Evolutionary conservation across 2,329 filamentous ascomycete species (phyloP).

Genomic region (Myriosclerotinia curreyana): DNA sequence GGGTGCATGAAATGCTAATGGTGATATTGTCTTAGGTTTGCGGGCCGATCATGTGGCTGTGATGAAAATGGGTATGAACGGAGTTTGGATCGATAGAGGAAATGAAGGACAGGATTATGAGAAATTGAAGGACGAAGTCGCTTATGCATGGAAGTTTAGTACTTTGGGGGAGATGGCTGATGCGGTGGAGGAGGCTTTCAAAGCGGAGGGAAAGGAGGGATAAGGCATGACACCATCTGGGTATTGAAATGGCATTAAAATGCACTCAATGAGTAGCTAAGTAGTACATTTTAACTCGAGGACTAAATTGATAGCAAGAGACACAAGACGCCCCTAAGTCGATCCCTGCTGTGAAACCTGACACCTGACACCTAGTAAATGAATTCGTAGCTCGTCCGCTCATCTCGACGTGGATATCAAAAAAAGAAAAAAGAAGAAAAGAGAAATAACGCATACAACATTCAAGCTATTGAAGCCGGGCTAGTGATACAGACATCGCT

Average conservation of each 20-base stretch:
- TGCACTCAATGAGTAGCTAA: not conserved
- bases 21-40: conserved; percentile 36
- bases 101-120: conserved; percentile 41
- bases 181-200: conserved; percentile 26
- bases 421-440: not conserved
- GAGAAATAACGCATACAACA: not conserved
- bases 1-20: not conserved
- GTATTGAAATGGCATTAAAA: not conserved
- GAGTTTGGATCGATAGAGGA: conserved; percentile 58
- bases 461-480: not conserved
- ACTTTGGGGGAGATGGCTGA: conserved; percentile 43
- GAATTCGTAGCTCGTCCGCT: conserved; percentile 11
- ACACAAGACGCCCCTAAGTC: not conserved
- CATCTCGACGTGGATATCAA: conserved; percentile 12
- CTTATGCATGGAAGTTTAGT: conserved; percentile 56
- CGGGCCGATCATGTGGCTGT: conserved; percentile 67
- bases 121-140: conserved; percentile 41
- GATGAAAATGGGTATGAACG: conserved; percentile 53
- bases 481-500: conserved; percentile 1
- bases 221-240: not conserved
- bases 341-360: not conserved
- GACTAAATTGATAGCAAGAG: not conserved
- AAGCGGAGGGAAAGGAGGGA: not conserved
- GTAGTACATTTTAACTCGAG: not conserved
- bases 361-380: conserved; percentile 13